Base-by-base conservation (phyloP, 306 rosid genomes). In the Begonia fuchsioides region DNA sequence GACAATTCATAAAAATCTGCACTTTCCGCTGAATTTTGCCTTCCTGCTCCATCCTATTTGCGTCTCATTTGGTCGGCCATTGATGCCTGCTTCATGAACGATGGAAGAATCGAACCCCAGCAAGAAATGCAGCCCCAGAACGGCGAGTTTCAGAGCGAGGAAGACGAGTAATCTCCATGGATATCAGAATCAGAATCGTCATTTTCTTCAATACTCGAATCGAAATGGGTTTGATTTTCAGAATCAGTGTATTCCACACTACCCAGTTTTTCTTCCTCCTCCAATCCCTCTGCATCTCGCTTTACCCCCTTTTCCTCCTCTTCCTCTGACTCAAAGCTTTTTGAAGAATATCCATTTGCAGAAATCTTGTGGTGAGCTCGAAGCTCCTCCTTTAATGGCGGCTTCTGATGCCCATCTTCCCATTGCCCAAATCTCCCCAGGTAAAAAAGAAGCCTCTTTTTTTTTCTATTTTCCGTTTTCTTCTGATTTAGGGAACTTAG, bases 251-350 rank as follows among this genome's bases (percentile, higher is more conserved):
- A 86, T 73, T 53, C 74, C 83, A 58, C 78, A 72, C 50, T 78
- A 66, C 67, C 93, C 86, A 9, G 75, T 94, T 69, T 76, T 84
- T 67, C 95, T 84, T 73, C 94, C 96, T 47, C 65, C 84, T 51
- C 84, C 77, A 43, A 58, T 79, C 17, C 94, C 96, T 38, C 72
- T 81, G 20, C 97, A 81, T 47, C 79, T 72, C 2, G 76, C 93
- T 71, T 53, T 83, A 10, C 51, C 80, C 62, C 94, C 86, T n/a
- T n/a, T n/a, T n/a, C n/a, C n/a, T 16, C 70, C 88, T 14, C 68
- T 70, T 52, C 82, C 76, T 62, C 83, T 68, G 51, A 78, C 70
- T 62, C 80, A 63, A 15, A 54, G 44, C 69, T 17, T 72, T 56
- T 64, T 60, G 43, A 53, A 83, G 40, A 85, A 79, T 69, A 50